phyloP scores from a whole-genome alignment of 495 filamentous ascomycete species.

The Aspergillus affinis region DNA sequence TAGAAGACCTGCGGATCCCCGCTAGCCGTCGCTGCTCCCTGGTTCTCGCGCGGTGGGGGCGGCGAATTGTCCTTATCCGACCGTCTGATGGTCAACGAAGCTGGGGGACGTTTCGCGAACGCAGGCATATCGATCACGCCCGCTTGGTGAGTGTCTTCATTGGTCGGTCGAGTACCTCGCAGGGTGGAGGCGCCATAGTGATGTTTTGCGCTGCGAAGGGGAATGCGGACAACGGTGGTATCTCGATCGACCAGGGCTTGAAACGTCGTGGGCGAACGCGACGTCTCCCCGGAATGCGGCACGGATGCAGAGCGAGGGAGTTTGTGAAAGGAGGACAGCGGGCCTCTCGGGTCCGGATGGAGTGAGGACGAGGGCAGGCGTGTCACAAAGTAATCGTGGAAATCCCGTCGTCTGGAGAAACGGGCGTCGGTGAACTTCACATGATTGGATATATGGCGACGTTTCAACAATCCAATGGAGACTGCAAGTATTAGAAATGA shows the following conservation, averaged over 20 bases:
- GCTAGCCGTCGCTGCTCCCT: conserved; percentile 67
- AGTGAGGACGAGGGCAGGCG: conserved; percentile 91
- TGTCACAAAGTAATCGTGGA: conserved; percentile 97
- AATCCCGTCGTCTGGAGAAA: conserved; percentile 52
- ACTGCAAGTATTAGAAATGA: background rate
- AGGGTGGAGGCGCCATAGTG: conserved; percentile 83
- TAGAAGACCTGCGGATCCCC: conserved; percentile 97
- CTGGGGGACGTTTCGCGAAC: conserved; percentile 79
- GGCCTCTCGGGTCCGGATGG: conserved; percentile 79
- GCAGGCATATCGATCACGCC: conserved; percentile 90
- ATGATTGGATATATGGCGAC: conserved; percentile 27
- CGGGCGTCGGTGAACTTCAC: conserved; percentile 15
- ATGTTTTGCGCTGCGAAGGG: conserved; percentile 88
- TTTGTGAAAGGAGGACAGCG: conserved; percentile 61
- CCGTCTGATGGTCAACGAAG: conserved; percentile 58
- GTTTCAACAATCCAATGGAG: conserved; percentile 3
- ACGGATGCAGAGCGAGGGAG: conserved; percentile 78
- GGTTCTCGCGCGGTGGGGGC: conserved; percentile 37
- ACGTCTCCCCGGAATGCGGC: conserved; percentile 63
- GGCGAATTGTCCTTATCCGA: conserved; percentile 14
- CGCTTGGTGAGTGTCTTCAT: conserved; percentile 94
- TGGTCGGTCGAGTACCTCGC: conserved; percentile 78
- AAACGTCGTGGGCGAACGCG: conserved; percentile 57
- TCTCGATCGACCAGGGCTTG: conserved; percentile 64
- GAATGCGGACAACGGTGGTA: conserved; percentile 97